Evolutionary conservation across 75 land plant genomes (phyloP), one percentile per base, ranked within the genome.

Genomic region (Picea sitchensis): DNA sequence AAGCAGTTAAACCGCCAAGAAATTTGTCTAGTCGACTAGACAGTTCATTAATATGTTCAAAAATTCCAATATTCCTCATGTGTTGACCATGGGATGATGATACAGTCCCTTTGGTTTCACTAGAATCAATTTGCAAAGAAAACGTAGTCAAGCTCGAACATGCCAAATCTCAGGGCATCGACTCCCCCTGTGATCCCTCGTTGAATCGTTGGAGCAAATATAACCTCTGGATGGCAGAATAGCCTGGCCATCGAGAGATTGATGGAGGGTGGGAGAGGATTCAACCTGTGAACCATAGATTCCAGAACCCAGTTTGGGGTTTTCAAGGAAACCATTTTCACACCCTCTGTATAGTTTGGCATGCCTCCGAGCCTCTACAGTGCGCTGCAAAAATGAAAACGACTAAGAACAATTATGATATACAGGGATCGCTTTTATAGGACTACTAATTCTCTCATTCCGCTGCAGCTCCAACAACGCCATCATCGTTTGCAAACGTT

Each of bases 401-500:
- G 59, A 44, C 59, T 75, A 58, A n/a, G 76, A 73, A 31, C 32
- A 11, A 14, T 63, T 76, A 20, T 62, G 51, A 47, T 81, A 77
- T 0, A 81, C 34, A 0, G 82, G 82, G 32, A 82, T 62, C 30
- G 81, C 81, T 26, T 65, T 79, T 38, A 82, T 82, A 36, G 76
- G 76, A 5, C n/a, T 75, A 0, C 36, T 31, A 26, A 36, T 73
- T 11, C 72, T 34, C 20, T 68, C 44, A 47, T 69, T 69, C 11
- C 80, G 81, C 56, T 77, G 61, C 41, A 76, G 26, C 7, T 51
- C 78, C 15, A 65, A 57, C 60, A 56, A 34, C 2, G 21, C 76
- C 11, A 61, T 54, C 26, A 30, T 20, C 11, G 44, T 17, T 2
- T 31, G 44, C 7, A 77, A 32, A 17, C 79, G 44, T 2, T 63